Base-by-base conservation (phyloP, 306 rosid species). In the Cucumis sativus region DNA sequence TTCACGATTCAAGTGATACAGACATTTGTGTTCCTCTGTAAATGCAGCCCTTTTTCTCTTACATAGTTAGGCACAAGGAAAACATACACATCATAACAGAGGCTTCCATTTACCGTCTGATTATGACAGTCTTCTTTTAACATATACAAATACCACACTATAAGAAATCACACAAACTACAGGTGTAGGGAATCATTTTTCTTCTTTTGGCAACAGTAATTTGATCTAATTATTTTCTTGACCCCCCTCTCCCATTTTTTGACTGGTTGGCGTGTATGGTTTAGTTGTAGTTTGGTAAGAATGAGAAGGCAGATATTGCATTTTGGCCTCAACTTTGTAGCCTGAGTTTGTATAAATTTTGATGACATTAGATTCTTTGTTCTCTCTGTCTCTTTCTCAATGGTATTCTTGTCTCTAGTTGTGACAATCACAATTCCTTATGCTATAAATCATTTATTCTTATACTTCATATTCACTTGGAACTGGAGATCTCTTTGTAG, bases 91-190 rank as follows among this genome's bases (percentile, higher is more conserved):
- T 11, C 75, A 69, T 45, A 47, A 20, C 75, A 43, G 57, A 43
- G 39, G 57, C 41, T 70, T 66, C 47, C 72, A 18, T 66, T 20
- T 18, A 66, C 72, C 52, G 10, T 66, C 52, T 21, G 56, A 21
- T 47, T 70, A 28, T 70, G 76, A 47, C 58, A 47, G 39, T 8
- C 76, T 11, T 2, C 57, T 71, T 47, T 15, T 25, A 71, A 71
- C 41, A 49, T 49, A 49, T 49, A 71, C 76, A 71, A 13, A 49
- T 64, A 66, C 75, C 76, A 47, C 76, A 71, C 76, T 49, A 60
- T 49, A 47, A 71, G 41, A 47, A 71, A 23, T 71, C 7, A 66
- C 23, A 69, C 58, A 71, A 71, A 71, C 59, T 49, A 21, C 23
- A 71, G 60, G 58, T 21, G 15, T 4, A 41, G 35, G 30, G 30